A percentile compares a stretch with the other conserved stretches of the same genome.
Evolutionary conservation across 805 yeast genomes (phyloP).

Genomic region (Saccharomycopsis selenospora): DNA sequence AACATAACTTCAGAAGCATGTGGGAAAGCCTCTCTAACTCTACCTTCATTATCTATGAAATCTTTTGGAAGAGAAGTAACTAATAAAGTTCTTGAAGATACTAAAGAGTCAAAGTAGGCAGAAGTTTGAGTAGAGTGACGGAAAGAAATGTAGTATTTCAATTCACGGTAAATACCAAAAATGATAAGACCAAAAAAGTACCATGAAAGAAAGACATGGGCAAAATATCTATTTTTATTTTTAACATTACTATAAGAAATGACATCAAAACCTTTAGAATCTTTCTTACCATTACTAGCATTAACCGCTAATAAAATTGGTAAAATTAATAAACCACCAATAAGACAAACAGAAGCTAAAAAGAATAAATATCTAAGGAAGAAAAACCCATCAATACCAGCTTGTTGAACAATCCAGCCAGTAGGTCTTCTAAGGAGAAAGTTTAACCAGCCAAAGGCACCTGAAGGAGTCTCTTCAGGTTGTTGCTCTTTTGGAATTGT

Average conservation of each 20-base stretch:
- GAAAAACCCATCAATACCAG: slow-evolving; percentile 73
- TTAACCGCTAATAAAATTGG: slow-evolving; percentile 69
- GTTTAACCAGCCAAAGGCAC: slow-evolving; percentile 54
- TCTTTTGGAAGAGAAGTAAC: slow-evolving; percentile 58
- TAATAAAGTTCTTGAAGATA: slow-evolving; percentile 65
- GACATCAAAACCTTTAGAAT: slow-evolving; percentile 51
- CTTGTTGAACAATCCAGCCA: slow-evolving; percentile 55
- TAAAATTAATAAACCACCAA: slow-evolving; percentile 51
- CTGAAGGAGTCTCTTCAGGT: slow-evolving; percentile 60
- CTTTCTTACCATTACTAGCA: slow-evolving; percentile 55
- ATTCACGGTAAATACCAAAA: slow-evolving; percentile 64
- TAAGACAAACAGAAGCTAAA: slow-evolving; percentile 43
- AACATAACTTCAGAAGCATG: slow-evolving; percentile 51
- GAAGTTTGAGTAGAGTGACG: slow-evolving; percentile 70
- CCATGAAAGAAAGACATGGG: slow-evolving; percentile 76
- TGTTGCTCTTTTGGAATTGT: slow-evolving; percentile 37
- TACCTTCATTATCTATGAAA: slow-evolving; percentile 39
- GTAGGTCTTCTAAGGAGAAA: slow-evolving; percentile 48
- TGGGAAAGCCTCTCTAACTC: slow-evolving; percentile 55
- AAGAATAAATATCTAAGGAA: slow-evolving; percentile 58
- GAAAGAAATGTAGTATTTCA: slow-evolving; percentile 61
- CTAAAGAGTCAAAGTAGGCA: slow-evolving; percentile 61
- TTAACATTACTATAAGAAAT: slow-evolving; percentile 57
- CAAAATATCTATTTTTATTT: slow-evolving; percentile 58
- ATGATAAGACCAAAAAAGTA: slow-evolving; percentile 57